A percentile compares a stretch with the other conserved stretches of the same genome.
Evolutionary conservation across 345 rosid species (phyloP).

Genomic region (Psidium guajava): DNA sequence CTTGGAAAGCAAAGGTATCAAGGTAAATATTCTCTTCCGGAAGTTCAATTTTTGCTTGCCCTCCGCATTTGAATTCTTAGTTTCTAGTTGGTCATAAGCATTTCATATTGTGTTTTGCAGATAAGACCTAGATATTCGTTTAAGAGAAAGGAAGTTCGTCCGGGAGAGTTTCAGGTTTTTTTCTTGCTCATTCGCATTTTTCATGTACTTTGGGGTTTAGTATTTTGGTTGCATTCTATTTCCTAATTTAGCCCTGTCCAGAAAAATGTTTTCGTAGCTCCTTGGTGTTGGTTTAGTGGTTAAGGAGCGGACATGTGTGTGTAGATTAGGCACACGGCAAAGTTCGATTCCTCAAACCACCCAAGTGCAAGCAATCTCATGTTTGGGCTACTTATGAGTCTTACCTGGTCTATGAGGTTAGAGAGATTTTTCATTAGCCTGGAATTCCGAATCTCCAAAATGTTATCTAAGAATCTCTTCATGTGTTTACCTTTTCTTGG

Average conservation of each 20-base stretch:
- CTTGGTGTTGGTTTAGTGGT: not conserved
- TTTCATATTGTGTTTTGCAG: constrained; percentile 32
- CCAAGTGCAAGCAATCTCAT: not conserved
- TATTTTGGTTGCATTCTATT: not conserved
- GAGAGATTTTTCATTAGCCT: not conserved
- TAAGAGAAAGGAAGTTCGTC: constrained; percentile 87
- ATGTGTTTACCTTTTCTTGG: not conserved
- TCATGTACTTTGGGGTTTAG: not conserved
- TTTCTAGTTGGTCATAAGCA: not conserved
- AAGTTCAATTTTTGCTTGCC: not conserved
- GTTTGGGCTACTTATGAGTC: not conserved
- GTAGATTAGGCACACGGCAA: not conserved
- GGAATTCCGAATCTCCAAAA: not conserved
- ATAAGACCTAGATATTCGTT: constrained; percentile 95
- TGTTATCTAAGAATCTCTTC: not conserved
- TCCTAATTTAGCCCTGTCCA: not conserved
- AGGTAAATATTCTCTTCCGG: constrained; percentile 33
- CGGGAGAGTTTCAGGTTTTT: constrained; percentile 82
- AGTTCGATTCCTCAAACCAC: not conserved
- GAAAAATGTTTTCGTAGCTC: not conserved
- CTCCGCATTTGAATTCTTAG: not conserved
- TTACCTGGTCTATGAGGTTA: not conserved
- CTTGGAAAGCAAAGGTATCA: constrained; percentile 89
- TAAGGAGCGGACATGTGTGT: not conserved
- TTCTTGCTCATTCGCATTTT: not conserved